phyloP scores from a whole-genome alignment of 768 basidiomycete genomes.

The Pulveroboletus sp. region DNA sequence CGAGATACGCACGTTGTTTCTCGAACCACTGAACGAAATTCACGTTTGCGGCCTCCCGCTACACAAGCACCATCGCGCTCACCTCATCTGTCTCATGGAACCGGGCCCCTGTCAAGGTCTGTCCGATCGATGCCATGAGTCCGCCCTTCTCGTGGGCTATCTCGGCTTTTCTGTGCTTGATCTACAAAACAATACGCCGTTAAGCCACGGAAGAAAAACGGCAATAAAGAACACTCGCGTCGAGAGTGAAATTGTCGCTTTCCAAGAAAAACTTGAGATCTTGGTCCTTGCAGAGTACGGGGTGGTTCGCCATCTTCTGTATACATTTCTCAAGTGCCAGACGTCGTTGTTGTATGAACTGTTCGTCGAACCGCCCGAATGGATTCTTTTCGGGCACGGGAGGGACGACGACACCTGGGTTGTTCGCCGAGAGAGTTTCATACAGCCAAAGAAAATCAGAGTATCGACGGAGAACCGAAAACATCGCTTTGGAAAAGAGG shows the following conservation, averaged over 20 bases:
- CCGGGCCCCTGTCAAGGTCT: constrained; percentile 70
- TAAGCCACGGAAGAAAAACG: constrained; percentile 1
- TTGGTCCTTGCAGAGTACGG: constrained; percentile 80
- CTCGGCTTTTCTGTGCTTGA: constrained; percentile 83
- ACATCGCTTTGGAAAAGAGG: constrained; percentile 73
- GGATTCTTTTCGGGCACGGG: constrained; percentile 95
- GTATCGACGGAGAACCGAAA: constrained; percentile 95
- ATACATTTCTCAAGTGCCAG: constrained; percentile 85
- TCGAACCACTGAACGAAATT: constrained; percentile 81
- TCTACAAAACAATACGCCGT: constrained; percentile 41
- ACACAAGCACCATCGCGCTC: constrained; percentile 6
- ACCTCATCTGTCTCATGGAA: constrained; percentile 91
- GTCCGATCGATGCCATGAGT: constrained; percentile 78
- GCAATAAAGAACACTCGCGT: constrained; percentile 50
- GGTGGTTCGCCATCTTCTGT: constrained; percentile 90
- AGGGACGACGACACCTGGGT: constrained; percentile 95
- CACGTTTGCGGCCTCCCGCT: not conserved
- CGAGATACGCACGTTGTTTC: constrained; percentile 76
- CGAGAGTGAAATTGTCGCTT: constrained; percentile 85
- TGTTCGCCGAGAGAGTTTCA: constrained; percentile 81
- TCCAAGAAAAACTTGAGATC: constrained; percentile 91
- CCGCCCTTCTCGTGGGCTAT: constrained; percentile 76
- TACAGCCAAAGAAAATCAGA: constrained; percentile 98
- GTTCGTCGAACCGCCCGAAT: constrained; percentile 88
- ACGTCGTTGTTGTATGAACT: constrained; percentile 85